Base-by-base conservation (phyloP, 1,139 yeast genomes). In the Eremothecium coryli region DNA sequence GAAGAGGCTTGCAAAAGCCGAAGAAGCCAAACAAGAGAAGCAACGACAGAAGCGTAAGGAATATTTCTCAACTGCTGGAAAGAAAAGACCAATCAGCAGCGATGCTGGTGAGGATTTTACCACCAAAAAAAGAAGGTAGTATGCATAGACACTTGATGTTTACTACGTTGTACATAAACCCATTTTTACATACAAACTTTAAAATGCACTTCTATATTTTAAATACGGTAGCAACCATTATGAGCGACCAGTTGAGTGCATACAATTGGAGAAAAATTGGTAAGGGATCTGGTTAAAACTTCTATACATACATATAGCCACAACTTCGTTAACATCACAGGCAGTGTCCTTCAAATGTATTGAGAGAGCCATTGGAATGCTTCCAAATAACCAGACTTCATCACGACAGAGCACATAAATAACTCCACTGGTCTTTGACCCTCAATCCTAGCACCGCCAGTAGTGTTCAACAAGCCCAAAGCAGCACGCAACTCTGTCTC, bases 291-390 rank as follows among this genome's bases (percentile, higher is more conserved):
- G n/a, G n/a, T n/a, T n/a, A n/a, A n/a, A n/a, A n/a, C n/a, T n/a
- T n/a, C n/a, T n/a, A n/a, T n/a, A n/a, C n/a, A n/a, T n/a, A n/a
- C n/a, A n/a, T n/a, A n/a, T n/a, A n/a, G n/a, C n/a, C n/a, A n/a
- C n/a, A n/a, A n/a, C n/a, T n/a, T n/a, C n/a, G n/a, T n/a, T n/a
- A n/a, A n/a, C n/a, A n/a, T n/a, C n/a, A n/a, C n/a, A n/a, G n/a
- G n/a, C n/a, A n/a, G n/a, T n/a, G n/a, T n/a, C n/a, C n/a, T 25
- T 61, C 71, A 86, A 54, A 88, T 88, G 64, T 82, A 86, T 66
- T 86, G 93, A 43, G 95, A 82, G 60, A 88, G 74, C 96, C 95
- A 86, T 70, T 82, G 82, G 73, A 86, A 85, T 44, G 93, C 96
- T 50, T 86, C 95, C 40, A 93, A 90, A 64, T 86, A 86, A 49